Base-by-base conservation (phyloP, 208 protist genomes). In the Leishmania mexicana region DNA sequence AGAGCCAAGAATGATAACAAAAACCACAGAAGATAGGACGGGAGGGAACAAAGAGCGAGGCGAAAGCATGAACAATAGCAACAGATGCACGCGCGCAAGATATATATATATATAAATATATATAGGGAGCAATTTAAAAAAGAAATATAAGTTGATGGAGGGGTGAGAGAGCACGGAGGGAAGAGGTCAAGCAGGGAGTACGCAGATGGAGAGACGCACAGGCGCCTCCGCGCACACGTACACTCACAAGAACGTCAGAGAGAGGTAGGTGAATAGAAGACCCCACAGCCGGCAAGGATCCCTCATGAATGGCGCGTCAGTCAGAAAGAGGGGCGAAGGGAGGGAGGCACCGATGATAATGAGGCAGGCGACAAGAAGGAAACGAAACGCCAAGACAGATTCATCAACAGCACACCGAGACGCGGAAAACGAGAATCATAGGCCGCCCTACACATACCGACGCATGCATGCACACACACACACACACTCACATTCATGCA, bases 231-330 rank as follows among this genome's bases (percentile, higher is more conserved):
- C 19, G 13, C 24, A 62, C 57, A 62, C 57, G 57, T 11, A 62
- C 57, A 62, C 62, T 40, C 62, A 67, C 13, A 67, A 21, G 15
- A 38, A 38, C 10, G 68, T 51, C 21, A 71, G 65, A 71, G 65
- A 45, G 65, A 71, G 58, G 65, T 35, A 71, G 31, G 67, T 45
- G 60, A 11, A 73, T 28, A 80, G 11, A 38, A 74, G 40, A 74
- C 10, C 15, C 62, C n/a, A 35, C 31, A 67, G 15, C 13, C 62
- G 31, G 31, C 62, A 67, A 67, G 13, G 62, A 31, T 38, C n/a
- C 21, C 62, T 8, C 62, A 40, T 3, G 13, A 76, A 58, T 47
- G 42, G 71, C n/a, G 19, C 35, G 64, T 45, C 8, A 74, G 19
- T 17, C 10, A 31, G 58, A 73, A 62, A 47, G 31, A 73, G 47